Evolutionary conservation across 257 asterid species (phyloP).

Genomic region (Solanum pinnatisectum): DNA sequence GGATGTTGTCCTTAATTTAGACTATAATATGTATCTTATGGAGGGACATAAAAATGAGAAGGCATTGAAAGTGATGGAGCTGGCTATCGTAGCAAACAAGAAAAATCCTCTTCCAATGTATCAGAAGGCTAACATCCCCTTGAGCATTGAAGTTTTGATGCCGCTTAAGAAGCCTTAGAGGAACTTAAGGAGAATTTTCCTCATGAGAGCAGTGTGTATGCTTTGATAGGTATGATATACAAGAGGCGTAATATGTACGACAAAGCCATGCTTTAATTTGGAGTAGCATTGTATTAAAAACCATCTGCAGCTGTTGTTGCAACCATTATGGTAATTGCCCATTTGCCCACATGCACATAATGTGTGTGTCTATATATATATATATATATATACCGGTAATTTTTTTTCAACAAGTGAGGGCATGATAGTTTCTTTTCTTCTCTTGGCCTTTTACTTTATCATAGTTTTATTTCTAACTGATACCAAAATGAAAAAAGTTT

Average conservation of each 20-base stretch:
- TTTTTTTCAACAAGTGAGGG: neutral
- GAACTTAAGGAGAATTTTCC: conserved; percentile 90
- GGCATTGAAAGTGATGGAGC: conserved; percentile 82
- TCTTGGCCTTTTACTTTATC: neutral
- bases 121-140: conserved; percentile 86
- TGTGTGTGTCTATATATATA: neutral
- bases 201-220: conserved; percentile 77
- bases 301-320: conserved; percentile 97
- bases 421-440: neutral
- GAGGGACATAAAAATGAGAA: conserved; percentile 51
- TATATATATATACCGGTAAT: neutral
- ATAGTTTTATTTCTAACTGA: neutral
- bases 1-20: neutral
- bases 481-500: neutral
- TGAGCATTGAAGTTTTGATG: conserved; percentile 76
- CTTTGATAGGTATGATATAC: conserved; percentile 89
- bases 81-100: conserved; percentile 85
- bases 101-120: conserved; percentile 91
- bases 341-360: neutral
- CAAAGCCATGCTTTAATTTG: conserved; percentile 92
- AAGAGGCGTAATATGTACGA: conserved; percentile 56
- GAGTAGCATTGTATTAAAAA: conserved; percentile 82
- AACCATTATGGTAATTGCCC: conserved; percentile 56
- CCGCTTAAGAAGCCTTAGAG: conserved; percentile 82
- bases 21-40: neutral